A percentile compares a stretch with the other conserved stretches of the same genome.
phyloP scores from a whole-genome alignment of 1,284 basidiomycete species.

The Coriolopsis trogii region DNA sequence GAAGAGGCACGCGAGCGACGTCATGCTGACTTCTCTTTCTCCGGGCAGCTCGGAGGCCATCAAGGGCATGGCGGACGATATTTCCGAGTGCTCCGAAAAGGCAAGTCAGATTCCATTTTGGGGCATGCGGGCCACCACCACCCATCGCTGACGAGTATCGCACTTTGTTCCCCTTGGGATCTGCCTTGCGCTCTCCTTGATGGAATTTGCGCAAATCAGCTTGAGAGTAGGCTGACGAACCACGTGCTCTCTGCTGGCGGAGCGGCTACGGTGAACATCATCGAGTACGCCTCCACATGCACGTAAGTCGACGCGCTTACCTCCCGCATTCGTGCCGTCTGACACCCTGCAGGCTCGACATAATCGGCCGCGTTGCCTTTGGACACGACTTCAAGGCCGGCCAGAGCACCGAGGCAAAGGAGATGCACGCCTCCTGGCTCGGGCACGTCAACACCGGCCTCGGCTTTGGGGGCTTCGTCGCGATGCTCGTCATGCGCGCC shows the following conservation, averaged over 20 bases:
- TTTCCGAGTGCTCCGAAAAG: slow-evolving; percentile 31
- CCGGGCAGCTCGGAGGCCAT: slow-evolving; percentile 26
- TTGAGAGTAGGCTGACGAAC: slow-evolving; percentile 31
- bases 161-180: not conserved
- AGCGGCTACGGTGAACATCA: slow-evolving; percentile 29
- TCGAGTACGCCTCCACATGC: slow-evolving; percentile 28
- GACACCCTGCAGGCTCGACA: slow-evolving; percentile 27
- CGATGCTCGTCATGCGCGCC: slow-evolving; percentile 31
- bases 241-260: slow-evolving; percentile 27
- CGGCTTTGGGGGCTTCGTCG: slow-evolving; percentile 28
- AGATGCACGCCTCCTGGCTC: slow-evolving; percentile 28
- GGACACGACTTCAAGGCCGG: slow-evolving; percentile 31
- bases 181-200: too few species aligned
- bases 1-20: not conserved
- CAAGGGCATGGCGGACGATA: slow-evolving; percentile 32
- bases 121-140: not conserved
- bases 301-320: slow-evolving; percentile 20
- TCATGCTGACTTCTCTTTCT: slow-evolving; percentile 15
- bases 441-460: slow-evolving; percentile 29
- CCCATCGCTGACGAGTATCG: slow-evolving; percentile 1
- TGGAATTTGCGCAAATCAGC: too few species aligned
- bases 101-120: slow-evolving; percentile 20
- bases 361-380: slow-evolving; percentile 32
- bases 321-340: not conserved
- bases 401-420: slow-evolving; percentile 25